Base-by-base conservation (phyloP, 495 filamentous ascomycete genomes). In the Bryoglossum gracile region DNA sequence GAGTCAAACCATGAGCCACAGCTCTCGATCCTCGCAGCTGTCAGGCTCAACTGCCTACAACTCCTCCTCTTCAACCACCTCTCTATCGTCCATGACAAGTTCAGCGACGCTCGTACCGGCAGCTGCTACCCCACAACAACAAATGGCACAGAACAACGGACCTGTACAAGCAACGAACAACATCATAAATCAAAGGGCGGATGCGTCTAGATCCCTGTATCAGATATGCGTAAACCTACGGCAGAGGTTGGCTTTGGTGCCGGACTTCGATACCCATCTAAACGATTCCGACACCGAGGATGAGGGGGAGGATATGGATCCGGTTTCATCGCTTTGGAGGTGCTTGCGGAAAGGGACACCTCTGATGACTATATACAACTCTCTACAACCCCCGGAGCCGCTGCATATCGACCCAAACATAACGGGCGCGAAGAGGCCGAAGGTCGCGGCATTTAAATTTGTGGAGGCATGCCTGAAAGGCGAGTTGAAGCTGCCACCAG, bases 111-210 rank as follows among this genome's bases (percentile, higher is more conserved):
- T 64, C 11, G 56, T 68, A 22, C 44, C 65, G 13, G 57, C 67
- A 3, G 26, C 26, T 6, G 26, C 26, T 13, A 3, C 52, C 11
- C 49, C 17, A 35, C 39, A 37, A 21, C 49, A 26, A 35, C 39
- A 37, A 21, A 52, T 52, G 42, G 21, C 39, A 37, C 49, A 39
- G 38, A 72, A 71, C 53, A 76, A 75, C 53, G 80, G 74, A 43
- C 80, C 76, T 37, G 76, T 89, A 48, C 65, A 80, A 47, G 81
- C 86, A 28, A 84, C 83, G 58, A 76, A 86, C 64, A 94, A 90
- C 62, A 94, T 98, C 66, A 94, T 97, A 71, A 98, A 97, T 66
- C 84, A 86, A 61, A 82, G 78, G 50, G 94, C 89, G 64, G 90
- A 92, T 61, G 84, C 88, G 54, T 83, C 83, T 45, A 76, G 81